Evolutionary conservation across 441 rosid genomes (phyloP), one percentile per base, ranked within the genome.

Genomic region (Pelargonium cotyledonis): DNA sequence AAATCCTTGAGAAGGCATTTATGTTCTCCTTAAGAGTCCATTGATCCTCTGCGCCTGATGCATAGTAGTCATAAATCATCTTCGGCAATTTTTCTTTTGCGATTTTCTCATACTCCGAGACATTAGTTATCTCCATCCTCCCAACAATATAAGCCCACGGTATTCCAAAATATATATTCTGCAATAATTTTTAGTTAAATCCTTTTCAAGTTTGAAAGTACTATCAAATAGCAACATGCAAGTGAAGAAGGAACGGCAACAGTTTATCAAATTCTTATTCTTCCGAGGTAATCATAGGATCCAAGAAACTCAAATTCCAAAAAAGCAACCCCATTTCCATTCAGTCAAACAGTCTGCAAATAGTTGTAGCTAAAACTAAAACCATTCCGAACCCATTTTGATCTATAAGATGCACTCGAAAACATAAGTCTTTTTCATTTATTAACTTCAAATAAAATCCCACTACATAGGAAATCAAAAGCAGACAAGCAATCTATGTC

Each of bases 11-110:
- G 75, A 91, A 94, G 29, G 97, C 99, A 69, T 84, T 80, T 10
- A 86, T 82, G 77, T 91, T 94, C 82, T 94, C 96, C 80, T 66
- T 69, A 65, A 94, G 96, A 67, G 92, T 86, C 99, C 97, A 94
- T 72, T 94, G 92, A 78, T 91, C 97, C 73, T 94, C 99, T 15
- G 96, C 96, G 26, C 99, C 99, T 2, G 97, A 90, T 15, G 94
- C 92, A 78, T 88, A 91, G 76, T 90, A 94, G 88, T 94, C 99
- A 73, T 79, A 94, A 61, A 88, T 85, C 97, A 95, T 88, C 88
- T 95, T 91, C 2, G 99, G 99, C 77, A 95, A 66, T 65, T 89
- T 95, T 84, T 84, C 79, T 85, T 81, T 91, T 5, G 99, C 99
- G 35, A 95, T 85, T 76, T 83, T 86, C 73, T 95, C 85, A 60